Evolutionary conservation across 345 rosid genomes (phyloP).

Genomic region (Sonneratia caseolaris): DNA sequence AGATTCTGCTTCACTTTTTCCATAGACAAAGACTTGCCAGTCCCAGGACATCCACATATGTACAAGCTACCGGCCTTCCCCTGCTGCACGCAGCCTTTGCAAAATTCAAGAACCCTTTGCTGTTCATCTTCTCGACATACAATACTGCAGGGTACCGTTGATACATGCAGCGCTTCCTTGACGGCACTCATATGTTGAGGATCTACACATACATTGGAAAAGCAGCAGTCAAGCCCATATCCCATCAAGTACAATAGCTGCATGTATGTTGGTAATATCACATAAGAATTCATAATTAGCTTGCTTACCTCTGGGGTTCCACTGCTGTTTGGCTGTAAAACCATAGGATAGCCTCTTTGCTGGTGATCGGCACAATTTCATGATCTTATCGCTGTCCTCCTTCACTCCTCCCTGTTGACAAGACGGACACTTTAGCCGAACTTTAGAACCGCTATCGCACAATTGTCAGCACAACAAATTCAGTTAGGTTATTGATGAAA

Average conservation of each 20-base stretch:
- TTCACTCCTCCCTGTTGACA: conserved; percentile 6
- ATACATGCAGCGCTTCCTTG: conserved; percentile 71
- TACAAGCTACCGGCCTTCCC: conserved; percentile 74
- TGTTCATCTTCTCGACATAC: conserved; percentile 82
- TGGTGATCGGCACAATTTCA: conserved; percentile 13
- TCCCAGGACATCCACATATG: conserved; percentile 78
- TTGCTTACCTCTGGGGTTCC: conserved; percentile 59
- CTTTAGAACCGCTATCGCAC: background rate
- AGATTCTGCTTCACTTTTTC: conserved; percentile 47
- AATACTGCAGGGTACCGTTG: conserved; percentile 47
- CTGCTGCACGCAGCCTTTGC: conserved; percentile 41
- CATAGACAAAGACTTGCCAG: conserved; percentile 79
- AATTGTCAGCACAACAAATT: background rate
- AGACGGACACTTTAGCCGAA: background rate
- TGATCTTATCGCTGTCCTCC: conserved; percentile 11
- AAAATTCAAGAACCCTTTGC: conserved; percentile 50
- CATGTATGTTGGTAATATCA: background rate
- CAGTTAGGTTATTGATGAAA: background rate
- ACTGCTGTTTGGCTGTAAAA: conserved; percentile 22
- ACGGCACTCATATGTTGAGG: conserved; percentile 48
- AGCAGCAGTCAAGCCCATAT: background rate
- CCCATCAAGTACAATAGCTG: background rate
- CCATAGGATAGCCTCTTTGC: conserved; percentile 18
- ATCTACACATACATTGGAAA: conserved; percentile 25
- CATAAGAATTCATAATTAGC: background rate